These are phyloP conservation scores for Prosopis cineraria DNA, from an alignment of 306 rosid genomes.

Conservation along the genomic window DNA sequence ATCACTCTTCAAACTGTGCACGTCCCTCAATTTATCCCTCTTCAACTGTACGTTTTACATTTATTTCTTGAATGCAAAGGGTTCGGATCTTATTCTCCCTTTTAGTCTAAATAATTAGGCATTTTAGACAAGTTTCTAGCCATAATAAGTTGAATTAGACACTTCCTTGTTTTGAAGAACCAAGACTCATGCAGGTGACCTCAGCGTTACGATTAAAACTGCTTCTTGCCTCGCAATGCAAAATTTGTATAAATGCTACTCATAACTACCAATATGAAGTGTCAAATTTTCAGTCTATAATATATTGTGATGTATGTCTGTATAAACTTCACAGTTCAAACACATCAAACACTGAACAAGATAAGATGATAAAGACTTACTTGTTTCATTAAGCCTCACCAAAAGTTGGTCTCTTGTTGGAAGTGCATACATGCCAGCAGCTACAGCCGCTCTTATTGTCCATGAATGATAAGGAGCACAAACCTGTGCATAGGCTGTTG, in stretches of 20 bases:
- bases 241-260: neutral
- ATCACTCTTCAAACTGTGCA: too few relatives aligned
- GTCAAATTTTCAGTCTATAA: conserved; percentile 3
- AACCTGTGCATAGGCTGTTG: conserved; percentile 77
- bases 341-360: neutral
- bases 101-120: neutral
- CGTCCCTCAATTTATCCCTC: neutral
- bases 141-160: neutral
- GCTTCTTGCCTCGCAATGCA: conserved; percentile 1
- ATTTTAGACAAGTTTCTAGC: neutral
- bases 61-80: neutral
- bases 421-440: conserved; percentile 95
- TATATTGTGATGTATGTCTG: neutral
- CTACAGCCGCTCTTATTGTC: conserved; percentile 84
- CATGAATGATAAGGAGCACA: conserved; percentile 94
- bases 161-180: neutral
- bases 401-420: conserved; percentile 87
- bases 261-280: neutral
- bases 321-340: conserved; percentile 19
- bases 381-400: conserved; percentile 72
- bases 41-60: neutral
- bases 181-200: neutral
- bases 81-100: neutral
- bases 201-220: neutral
- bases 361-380: conserved; percentile 44